Evolutionary conservation across 306 rosid species (phyloP), one percentile per base, ranked within the genome.

Genomic region (Dalbergia oliveri): DNA sequence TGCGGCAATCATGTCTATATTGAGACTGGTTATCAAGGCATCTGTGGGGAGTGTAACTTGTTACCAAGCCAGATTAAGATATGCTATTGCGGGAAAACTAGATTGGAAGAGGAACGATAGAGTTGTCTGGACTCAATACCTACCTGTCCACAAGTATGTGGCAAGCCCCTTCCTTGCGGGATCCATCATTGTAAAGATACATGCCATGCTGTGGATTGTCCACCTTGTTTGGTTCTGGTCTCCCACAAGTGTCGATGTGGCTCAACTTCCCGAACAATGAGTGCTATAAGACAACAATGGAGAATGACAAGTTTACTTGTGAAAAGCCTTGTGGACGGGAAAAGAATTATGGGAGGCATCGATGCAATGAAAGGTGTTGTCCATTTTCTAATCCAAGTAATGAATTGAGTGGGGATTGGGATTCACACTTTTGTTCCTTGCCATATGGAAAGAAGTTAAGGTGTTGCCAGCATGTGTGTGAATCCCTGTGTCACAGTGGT

Each of bases 301-400:
- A 85, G 82, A 62, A 54, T 44, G 92, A 82, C 62, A 82, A 83
- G 35, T 94, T 89, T 72, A 89, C 87, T 73, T 94, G 98, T 77
- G 97, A 92, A 67, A 92, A 81, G 85, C 86, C 93, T 70, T 94
- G 98, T 83, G 97, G 94, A 57, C 79, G 59, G 84, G 92, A 94
- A 85, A 94, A 88, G 89, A 94, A 81, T 76, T 94, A 97, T 83
- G 98, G 98, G 83, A 92, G 97, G 86, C 98, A 94, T 67, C 90
- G 97, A 47, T 94, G 98, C 51, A 94, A 87, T 85, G 97, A 94
- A 73, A 79, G 94, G 19, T 94, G 98, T 76, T 94, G 98, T 72
- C 97, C 94, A 63, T 89, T 87, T 56, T 89, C 94, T 39, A 87
- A 83, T 88, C 83, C 90, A 6, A 83, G 75, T 64, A 85, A 57